Percentiles rank a stretch among this genome's conserved stretches.
Evolutionary conservation across 2,329 filamentous ascomycete genomes (phyloP).

Genomic region (Venturia carpophila): DNA sequence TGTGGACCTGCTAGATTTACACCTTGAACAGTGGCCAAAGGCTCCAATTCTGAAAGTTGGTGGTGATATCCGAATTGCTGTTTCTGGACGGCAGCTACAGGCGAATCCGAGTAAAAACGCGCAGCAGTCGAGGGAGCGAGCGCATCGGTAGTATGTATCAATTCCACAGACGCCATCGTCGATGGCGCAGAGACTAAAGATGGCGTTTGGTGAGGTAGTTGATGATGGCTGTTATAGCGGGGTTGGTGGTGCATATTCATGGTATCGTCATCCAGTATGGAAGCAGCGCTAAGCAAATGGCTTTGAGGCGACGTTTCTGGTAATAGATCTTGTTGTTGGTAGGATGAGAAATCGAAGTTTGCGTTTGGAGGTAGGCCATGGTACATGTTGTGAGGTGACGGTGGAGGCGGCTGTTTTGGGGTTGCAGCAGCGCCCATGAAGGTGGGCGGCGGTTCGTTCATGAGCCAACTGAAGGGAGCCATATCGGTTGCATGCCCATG

Average conservation of each 20-base stretch:
- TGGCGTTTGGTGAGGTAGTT: slow-evolving; percentile 6
- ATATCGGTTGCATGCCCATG: slow-evolving; percentile 1
- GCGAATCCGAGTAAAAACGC: not conserved
- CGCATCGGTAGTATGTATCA: slow-evolving; percentile 12
- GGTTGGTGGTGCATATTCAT: slow-evolving; percentile 10
- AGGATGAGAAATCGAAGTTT: slow-evolving; percentile 14
- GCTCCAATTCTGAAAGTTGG: not conserved
- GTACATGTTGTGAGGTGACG: slow-evolving; percentile 8
- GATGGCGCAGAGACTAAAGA: slow-evolving; percentile 10
- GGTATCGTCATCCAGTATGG: slow-evolving; percentile 6
- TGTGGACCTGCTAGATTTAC: not conserved
- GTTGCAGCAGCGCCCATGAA: slow-evolving; percentile 17
- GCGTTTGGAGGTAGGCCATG: not conserved
- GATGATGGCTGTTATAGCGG: not conserved
- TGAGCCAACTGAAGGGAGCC: slow-evolving; percentile 8
- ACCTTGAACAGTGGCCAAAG: not conserved
- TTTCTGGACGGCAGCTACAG: not conserved
- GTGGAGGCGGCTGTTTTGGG: slow-evolving; percentile 3
- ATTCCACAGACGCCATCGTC: slow-evolving; percentile 7
- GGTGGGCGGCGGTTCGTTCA: slow-evolving; percentile 14
- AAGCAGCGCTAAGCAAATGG: not conserved
- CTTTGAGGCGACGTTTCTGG: not conserved
- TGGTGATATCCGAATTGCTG: slow-evolving; percentile 2
- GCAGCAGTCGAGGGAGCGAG: slow-evolving; percentile 3
- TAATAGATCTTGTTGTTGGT: not conserved